Evolutionary conservation across 306 rosid species (phyloP).

Genomic region (Castanea sativa): DNA sequence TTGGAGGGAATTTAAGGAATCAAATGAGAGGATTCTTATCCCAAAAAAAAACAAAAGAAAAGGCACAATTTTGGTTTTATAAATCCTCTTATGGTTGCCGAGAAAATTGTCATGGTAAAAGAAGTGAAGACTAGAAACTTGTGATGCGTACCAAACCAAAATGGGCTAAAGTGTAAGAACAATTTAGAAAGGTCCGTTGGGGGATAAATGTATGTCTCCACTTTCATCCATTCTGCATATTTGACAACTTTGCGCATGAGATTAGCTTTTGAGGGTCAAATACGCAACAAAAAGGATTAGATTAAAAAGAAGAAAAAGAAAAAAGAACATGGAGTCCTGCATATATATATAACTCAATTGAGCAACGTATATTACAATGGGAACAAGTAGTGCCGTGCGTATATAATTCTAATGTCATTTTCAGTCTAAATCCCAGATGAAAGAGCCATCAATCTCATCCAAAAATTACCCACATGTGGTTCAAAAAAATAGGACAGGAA

Average conservation of each 20-base stretch:
- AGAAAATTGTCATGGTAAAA: too few species aligned
- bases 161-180: not conserved
- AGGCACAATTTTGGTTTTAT: not conserved
- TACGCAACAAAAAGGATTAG: not conserved
- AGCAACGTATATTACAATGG: not conserved
- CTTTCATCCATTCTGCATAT: not conserved
- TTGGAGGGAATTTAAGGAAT: too few species aligned
- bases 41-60: not conserved
- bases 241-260: not conserved
- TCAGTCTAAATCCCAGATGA: not conserved
- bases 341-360: not conserved
- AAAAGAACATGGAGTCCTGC: not conserved
- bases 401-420: not conserved
- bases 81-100: too few species aligned
- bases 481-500: slow-evolving; percentile 7
- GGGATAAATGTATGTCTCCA: not conserved
- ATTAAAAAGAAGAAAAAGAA: not conserved
- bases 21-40: too few species aligned
- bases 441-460: slow-evolving; percentile 16
- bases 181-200: not conserved
- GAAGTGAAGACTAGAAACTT: too few species aligned
- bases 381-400: not conserved
- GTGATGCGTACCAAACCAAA: too few species aligned
- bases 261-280: not conserved
- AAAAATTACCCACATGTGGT: slow-evolving; percentile 25